These are phyloP conservation scores for Penicillium dipodomyicola DNA, from an alignment of 495 filamentous ascomycete species.

Conservation along the genomic window DNA sequence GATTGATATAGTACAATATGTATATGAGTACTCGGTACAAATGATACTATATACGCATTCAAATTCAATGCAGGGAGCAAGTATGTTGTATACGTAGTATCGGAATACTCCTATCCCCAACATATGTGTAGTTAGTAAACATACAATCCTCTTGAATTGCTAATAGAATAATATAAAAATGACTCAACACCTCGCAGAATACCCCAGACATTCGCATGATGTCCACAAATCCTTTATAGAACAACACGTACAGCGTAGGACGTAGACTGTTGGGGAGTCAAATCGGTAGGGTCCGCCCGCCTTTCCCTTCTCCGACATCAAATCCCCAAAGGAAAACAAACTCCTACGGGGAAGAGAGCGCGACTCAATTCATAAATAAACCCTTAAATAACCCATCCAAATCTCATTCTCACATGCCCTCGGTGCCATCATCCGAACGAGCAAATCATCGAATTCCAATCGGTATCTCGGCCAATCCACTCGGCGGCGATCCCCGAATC, in stretches of 20 bases:
- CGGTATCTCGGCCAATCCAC: conserved; percentile 5
- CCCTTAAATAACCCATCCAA: background rate
- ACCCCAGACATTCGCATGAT: conserved; percentile 7
- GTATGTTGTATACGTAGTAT: background rate
- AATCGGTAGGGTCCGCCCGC: conserved; percentile 22
- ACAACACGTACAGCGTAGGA: conserved; percentile 14
- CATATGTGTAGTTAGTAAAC: background rate
- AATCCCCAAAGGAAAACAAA: background rate
- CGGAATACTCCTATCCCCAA: background rate
- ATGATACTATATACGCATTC: background rate
- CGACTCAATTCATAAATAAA: conserved; percentile 3
- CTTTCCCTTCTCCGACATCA: conserved; percentile 5
- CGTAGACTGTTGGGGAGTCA: background rate
- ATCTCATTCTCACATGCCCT: background rate
- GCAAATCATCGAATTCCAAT: conserved; percentile 5
- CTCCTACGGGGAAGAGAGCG: background rate
- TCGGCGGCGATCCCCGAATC: conserved; percentile 38
- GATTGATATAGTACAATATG: background rate
- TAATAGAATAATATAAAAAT: background rate
- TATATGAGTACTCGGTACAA: no score
- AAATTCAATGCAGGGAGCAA: background rate
- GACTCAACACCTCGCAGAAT: background rate
- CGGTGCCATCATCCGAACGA: conserved; percentile 4
- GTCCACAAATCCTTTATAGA: background rate
- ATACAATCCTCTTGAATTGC: background rate